These are phyloP conservation scores for Colletotrichum lini DNA, from an alignment of 2,329 filamentous ascomycete species.

Conservation along the genomic window DNA sequence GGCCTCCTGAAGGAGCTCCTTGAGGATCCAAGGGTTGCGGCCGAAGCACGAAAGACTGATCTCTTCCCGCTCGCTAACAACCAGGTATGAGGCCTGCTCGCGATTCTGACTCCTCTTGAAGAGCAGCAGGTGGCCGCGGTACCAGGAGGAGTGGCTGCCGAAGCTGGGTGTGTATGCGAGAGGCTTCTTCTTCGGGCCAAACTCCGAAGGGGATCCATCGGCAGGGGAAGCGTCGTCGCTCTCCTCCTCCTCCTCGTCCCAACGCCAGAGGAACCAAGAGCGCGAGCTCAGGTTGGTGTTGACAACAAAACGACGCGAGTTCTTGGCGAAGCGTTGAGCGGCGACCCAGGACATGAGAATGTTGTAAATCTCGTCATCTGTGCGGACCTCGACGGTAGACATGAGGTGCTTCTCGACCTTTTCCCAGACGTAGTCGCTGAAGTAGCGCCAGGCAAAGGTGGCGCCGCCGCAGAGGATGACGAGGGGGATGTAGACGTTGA, in stretches of 20 bases:
- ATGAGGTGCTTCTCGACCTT: slow-evolving; percentile 70
- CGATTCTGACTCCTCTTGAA: slow-evolving; percentile 68
- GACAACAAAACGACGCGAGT: slow-evolving; percentile 74
- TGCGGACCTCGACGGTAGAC: slow-evolving; percentile 75
- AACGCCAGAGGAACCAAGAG: slow-evolving; percentile 63
- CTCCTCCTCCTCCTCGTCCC: slow-evolving; percentile 61
- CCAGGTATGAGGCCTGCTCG: slow-evolving; percentile 57
- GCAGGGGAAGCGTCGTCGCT: slow-evolving; percentile 56
- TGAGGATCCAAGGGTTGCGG: slow-evolving; percentile 71
- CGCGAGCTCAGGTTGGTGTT: slow-evolving; percentile 73
- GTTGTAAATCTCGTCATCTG: slow-evolving; percentile 81
- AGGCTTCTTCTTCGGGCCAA: slow-evolving; percentile 59
- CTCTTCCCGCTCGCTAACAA: slow-evolving; percentile 69
- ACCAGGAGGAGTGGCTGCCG: slow-evolving; percentile 79
- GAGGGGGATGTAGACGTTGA: slow-evolving; percentile 73
- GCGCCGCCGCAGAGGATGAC: slow-evolving; percentile 66
- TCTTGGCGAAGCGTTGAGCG: slow-evolving; percentile 71
- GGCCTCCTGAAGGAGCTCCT: slow-evolving; percentile 73
- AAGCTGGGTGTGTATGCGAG: slow-evolving; percentile 77
- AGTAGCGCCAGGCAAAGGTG: slow-evolving; percentile 67
- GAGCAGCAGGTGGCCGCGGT: slow-evolving; percentile 69
- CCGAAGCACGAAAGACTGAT: slow-evolving; percentile 74
- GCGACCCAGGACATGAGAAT: slow-evolving; percentile 81
- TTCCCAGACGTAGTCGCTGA: slow-evolving; percentile 62
- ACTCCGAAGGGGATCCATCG: slow-evolving; percentile 12